Conservation (phyloP, 305 asterid genomes). For the Euphrasia arctica region DNA sequence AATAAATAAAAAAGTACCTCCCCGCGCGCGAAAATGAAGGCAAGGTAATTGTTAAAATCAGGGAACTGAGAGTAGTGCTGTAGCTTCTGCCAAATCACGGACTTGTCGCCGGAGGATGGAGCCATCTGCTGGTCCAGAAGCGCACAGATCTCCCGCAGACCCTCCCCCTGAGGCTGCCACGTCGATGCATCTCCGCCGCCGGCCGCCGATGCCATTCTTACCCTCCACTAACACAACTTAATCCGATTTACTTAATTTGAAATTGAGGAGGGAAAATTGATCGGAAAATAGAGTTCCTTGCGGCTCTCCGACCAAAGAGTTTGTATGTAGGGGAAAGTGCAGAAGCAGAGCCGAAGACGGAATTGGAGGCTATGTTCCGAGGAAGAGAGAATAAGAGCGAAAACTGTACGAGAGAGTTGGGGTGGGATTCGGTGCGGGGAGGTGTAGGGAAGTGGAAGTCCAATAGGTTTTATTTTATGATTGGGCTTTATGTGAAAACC, state of each 20-base stretch:
- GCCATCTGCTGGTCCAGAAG: conserved; percentile 90
- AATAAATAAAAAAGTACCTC: conserved; percentile 43
- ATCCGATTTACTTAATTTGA: conserved; percentile 8
- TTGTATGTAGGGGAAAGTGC: background rate
- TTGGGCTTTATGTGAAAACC: background rate
- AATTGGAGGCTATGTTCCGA: conserved; percentile 34
- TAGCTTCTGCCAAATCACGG: conserved; percentile 78
- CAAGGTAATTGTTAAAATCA: conserved; percentile 94
- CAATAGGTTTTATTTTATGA: conserved; percentile 7
- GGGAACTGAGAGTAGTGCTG: conserved; percentile 94
- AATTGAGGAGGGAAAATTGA: background rate
- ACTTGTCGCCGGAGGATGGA: conserved; percentile 75
- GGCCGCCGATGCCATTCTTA: conserved; percentile 40
- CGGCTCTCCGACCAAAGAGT: background rate
- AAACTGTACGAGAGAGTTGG: conserved; percentile 14
- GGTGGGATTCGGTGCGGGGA: conserved; percentile 28
- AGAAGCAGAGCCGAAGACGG: conserved; percentile 32
- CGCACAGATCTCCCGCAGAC: conserved; percentile 92
- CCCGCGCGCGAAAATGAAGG: conserved; percentile 75
- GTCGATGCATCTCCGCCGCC: conserved; percentile 34
- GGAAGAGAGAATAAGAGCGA: conserved; percentile 12
- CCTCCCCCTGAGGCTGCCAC: conserved; percentile 91
- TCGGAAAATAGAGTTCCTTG: background rate
- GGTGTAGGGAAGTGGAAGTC: conserved; percentile 17
- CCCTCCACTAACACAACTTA: conserved; percentile 13